Evolutionary conservation across 495 filamentous ascomycete species (phyloP), one percentile per base, ranked within the genome.

Genomic region (Penicillium flavigenum): DNA sequence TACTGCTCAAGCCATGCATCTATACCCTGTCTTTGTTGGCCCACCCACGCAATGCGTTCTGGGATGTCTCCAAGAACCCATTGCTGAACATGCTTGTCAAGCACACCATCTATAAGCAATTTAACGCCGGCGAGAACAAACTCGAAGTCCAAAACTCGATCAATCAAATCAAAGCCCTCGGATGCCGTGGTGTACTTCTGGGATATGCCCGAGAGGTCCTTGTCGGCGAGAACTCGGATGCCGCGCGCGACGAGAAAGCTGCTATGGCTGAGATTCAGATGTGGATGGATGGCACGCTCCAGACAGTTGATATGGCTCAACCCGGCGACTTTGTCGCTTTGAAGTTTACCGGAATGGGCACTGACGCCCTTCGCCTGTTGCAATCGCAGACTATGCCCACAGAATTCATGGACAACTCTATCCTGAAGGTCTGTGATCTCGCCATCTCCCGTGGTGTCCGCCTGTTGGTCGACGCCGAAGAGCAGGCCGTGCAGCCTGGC

Each of bases 291-390:
- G 89, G 90, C 5, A 90, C 88, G 5, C 61, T 92, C 51, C 82
- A 87, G 59, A 94, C 91, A 0, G 86, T 97, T 6, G 75, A 81
- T 16, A 85, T 95, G 74, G 82, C 88, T 0, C 77, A 80, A 38
- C 77, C 82, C 7, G 89, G 88, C 6, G 92, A 96, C 64, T 96
- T 92, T 65, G 86, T 96, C 31, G 92, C 89, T 2, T 71, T 96
- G 53, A 98, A 98, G 60, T 94, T 94, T 74, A 92, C 89, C 19
- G 93, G 93, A n/a, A 91, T 92, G 58, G 93, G 93, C 16, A 76
- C 76, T n/a, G 85, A 87, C 58, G 89, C 88, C 0, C 79, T 95
- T 22, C 75, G 82, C 47, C 76, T 79, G 26, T 76, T 95, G 16
- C 81, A 85, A 46, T 70, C 81, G 32, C 68, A 83, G 34, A 69